Base-by-base conservation (phyloP, 2,329 filamentous ascomycete species). In the Apiospora aurea region DNA sequence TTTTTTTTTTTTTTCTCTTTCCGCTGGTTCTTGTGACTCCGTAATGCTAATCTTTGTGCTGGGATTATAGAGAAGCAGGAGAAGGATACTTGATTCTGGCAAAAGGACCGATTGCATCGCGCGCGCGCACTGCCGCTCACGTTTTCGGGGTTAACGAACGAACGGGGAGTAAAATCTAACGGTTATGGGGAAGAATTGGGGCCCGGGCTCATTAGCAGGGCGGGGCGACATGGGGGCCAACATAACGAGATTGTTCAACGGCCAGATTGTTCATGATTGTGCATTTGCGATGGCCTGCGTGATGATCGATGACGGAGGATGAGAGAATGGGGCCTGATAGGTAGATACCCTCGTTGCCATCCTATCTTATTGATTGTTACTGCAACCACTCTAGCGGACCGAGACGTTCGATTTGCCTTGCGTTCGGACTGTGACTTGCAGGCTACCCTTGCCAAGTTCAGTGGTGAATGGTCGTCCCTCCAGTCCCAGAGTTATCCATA, bases 181-280 rank as follows among this genome's bases (percentile, higher is more conserved):
- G 53, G 29, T 57, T 21, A 64, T 64, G 57, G 34, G 7, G 57
- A 24, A 64, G 57, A 64, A 64, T 0, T 29, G 57, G 57, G 57
- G 34, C 34, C 34, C 57, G 57, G n/a, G 57, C 34, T 14, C 57
- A 64, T 64, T 64, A 14, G 57, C 57, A 29, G 26, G 41, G 57
- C n/a, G 57, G 34, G 57, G 57, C 8, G 21, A 41, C 21, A 29
- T 1, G 26, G 49, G 57, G 26, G 4, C 29, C 29, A 34, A 11
- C 29, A 61, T 10, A 38, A 61, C 7, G 29, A 61, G 13, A 61
- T 61, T 61, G 26, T 38, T 14, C 8, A 21, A 38, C 29, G 18
- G 18, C 53, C 26, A 34, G 10, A 41, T 41, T 61, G 38, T 38
- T 38, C 49, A 14, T 16, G 2, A 29, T 26, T 16, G 49, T 21